These are phyloP conservation scores for Closterium sp. DNA, from an alignment of 139 green algal genomes.

Conservation along the genomic window DNA sequence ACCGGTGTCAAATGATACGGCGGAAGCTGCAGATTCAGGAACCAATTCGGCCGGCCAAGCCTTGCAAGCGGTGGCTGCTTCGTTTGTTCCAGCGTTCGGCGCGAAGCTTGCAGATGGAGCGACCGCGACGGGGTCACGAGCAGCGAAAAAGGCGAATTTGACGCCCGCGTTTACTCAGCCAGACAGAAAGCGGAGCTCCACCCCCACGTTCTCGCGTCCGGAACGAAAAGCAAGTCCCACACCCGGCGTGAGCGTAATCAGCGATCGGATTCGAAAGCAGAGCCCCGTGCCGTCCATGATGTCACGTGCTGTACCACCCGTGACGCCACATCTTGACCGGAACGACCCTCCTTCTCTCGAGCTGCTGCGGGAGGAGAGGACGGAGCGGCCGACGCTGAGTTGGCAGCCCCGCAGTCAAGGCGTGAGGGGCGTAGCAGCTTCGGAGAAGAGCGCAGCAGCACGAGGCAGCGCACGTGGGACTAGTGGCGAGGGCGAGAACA, in stretches of 20 bases:
- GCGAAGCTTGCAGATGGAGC: neutral
- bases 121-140: neutral
- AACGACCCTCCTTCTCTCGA: neutral
- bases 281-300: neutral
- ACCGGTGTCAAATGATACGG: neutral
- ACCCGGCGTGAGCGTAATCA: neutral
- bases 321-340: neutral
- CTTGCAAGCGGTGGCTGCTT: neutral
- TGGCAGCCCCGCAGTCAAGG: neutral
- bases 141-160: neutral
- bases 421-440: neutral
- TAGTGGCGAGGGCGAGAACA: neutral
- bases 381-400: neutral
- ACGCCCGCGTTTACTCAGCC: neutral
- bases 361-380: neutral
- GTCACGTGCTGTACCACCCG: neutral
- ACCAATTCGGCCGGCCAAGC: neutral
- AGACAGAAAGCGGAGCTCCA: neutral
- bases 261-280: neutral
- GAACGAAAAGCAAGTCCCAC: neutral
- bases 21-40: neutral
- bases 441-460: neutral
- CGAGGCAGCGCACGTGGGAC: neutral
- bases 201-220: neutral
- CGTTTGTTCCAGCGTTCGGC: neutral